Evolutionary conservation across 2,329 filamentous ascomycete genomes (phyloP).

Genomic region (Sclerotinia sclerotiorum): DNA sequence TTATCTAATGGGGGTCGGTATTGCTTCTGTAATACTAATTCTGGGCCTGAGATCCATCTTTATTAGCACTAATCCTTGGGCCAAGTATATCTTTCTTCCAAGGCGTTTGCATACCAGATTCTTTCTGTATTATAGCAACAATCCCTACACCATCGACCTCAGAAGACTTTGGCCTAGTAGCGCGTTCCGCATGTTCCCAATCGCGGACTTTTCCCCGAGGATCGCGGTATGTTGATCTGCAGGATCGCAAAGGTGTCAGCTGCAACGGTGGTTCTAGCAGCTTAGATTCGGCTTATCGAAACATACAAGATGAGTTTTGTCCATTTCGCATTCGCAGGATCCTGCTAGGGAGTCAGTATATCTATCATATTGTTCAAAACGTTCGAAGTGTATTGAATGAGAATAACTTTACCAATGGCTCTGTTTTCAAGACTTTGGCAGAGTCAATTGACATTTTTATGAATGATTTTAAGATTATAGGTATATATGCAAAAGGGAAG

Average conservation of each 20-base stretch:
- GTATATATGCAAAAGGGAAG: background rate
- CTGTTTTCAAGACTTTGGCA: conserved; percentile 18
- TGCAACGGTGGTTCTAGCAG: background rate
- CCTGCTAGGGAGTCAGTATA: conserved; percentile 25
- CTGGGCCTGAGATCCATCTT: conserved; percentile 43
- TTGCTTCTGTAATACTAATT: conserved; percentile 66
- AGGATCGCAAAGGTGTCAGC: conserved; percentile 17
- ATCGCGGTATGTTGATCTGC: conserved; percentile 63
- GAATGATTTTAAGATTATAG: background rate
- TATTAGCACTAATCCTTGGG: background rate
- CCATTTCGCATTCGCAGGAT: conserved; percentile 54
- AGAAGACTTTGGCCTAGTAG: conserved; percentile 59
- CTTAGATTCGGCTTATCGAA: conserved; percentile 9
- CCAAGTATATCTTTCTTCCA: background rate
- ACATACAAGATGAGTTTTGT: conserved; percentile 57
- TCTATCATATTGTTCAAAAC: background rate
- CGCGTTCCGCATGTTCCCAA: conserved; percentile 74
- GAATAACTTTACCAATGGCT: conserved; percentile 16
- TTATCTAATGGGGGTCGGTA: conserved; percentile 62
- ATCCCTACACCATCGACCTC: conserved; percentile 74
- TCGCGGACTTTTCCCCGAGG: conserved; percentile 57
- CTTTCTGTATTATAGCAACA: conserved; percentile 63
- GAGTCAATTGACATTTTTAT: conserved; percentile 16
- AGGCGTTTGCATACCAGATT: conserved; percentile 44
- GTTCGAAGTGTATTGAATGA: no score